These are phyloP conservation scores for Globisporangium radiosum DNA, from an alignment of 352 stramenopile genomes.

Conservation along the genomic window DNA sequence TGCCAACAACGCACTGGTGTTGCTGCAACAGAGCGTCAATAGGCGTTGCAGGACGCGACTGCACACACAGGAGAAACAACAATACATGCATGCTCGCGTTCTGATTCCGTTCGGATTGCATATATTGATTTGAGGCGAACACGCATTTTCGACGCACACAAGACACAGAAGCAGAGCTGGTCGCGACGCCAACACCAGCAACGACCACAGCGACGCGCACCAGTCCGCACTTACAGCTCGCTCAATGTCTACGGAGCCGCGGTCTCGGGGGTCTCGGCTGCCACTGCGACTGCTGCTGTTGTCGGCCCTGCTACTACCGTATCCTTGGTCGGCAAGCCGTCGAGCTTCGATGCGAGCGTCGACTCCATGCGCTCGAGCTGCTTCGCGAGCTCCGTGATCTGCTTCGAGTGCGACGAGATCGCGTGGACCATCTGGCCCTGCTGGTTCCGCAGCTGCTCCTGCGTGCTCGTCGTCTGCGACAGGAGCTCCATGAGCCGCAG, in stretches of 20 bases:
- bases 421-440: conserved; percentile 77
- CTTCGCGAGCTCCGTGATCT: conserved; percentile 75
- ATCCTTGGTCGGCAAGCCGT: conserved; percentile 1
- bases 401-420: conserved; percentile 67
- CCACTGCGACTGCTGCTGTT: background rate
- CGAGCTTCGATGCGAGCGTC: conserved; percentile 55
- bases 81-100: no score
- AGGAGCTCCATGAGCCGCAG: conserved; percentile 63
- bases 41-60: no score
- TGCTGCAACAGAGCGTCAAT: no score
- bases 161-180: background rate
- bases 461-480: conserved; percentile 73
- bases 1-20: no score
- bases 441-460: conserved; percentile 75
- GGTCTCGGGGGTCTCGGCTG: background rate
- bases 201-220: no score
- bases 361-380: conserved; percentile 76
- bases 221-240: no score
- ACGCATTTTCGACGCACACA: background rate
- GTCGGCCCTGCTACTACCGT: background rate
- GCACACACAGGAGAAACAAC: no score
- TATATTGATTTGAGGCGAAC: no score
- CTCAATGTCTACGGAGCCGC: background rate
- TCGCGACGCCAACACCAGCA: no score
- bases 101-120: no score